Evolutionary conservation across 2,329 filamentous ascomycete genomes (phyloP).

Genomic region (Chalara sp.): DNA sequence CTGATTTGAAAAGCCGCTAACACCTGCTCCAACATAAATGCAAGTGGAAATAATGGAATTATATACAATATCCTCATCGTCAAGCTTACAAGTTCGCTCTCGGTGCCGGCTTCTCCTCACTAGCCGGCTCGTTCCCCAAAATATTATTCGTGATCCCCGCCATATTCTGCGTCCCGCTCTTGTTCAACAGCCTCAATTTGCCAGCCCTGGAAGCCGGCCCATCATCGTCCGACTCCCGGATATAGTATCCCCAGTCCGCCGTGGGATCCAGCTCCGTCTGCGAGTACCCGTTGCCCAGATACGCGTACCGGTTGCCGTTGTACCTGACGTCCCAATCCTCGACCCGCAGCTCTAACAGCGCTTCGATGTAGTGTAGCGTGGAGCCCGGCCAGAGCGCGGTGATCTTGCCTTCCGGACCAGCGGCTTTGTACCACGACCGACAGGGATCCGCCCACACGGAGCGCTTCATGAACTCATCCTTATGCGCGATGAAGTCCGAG

Average conservation of each 20-base stretch:
- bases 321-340: conserved; percentile 42
- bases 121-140: conserved; percentile 13
- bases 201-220: conserved; percentile 18
- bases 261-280: conserved; percentile 32
- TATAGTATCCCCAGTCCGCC: conserved; percentile 35
- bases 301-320: conserved; percentile 38
- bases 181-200: conserved; percentile 20
- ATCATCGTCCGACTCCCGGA: conserved; percentile 30
- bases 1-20: background rate
- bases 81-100: conserved; percentile 7
- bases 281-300: conserved; percentile 42
- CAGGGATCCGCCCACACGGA: conserved; percentile 40
- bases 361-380: conserved; percentile 43
- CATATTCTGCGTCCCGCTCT: conserved; percentile 21
- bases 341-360: conserved; percentile 41
- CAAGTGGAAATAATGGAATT: background rate
- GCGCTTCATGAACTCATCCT: conserved; percentile 36
- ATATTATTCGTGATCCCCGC: conserved; percentile 5
- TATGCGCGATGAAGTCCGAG: conserved; percentile 42
- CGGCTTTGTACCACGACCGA: conserved; percentile 34
- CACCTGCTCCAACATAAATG: background rate
- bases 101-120: background rate
- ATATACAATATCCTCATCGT: background rate
- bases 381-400: conserved; percentile 34
- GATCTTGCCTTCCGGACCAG: conserved; percentile 23